Evolutionary conservation across 2,329 filamentous ascomycete species (phyloP), one percentile per base, ranked within the genome.

Genomic region (Fusarium haematococcum): DNA sequence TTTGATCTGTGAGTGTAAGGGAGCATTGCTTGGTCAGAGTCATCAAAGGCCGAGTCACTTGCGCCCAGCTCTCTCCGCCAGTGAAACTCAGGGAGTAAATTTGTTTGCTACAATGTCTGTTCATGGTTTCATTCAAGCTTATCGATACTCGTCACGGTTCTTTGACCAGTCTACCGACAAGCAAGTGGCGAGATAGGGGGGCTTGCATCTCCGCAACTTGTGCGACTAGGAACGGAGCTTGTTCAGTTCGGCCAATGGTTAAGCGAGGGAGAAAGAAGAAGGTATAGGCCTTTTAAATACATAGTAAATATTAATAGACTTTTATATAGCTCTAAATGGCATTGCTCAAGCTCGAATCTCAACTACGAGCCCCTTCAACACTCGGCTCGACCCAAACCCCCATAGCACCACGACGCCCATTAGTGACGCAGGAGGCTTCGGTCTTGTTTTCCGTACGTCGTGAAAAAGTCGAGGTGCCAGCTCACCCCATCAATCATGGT

Each of bases 211-310:
- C 71, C 54, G 52, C 73, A 48, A 73, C 25, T 30, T 68, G 73
- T 75, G 73, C 65, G 52, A 75, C 73, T 71, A 50, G 20, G 50
- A 54, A 35, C 39, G 61, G 63, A 68, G 57, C 48, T 35, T 62
- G 63, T 33, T 57, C 57, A 70, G 27, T 57, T 71, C 32, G 37
- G 61, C 25, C 50, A 30, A 18, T 41, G 57, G 54, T 45, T 35
- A 41, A 32, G 25, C 27, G 30, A 43, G 25, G 35, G 20, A 13
- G 39, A 25, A 57, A 37, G 6, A 27, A 37, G 6, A 57, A 18
- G 23, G 3, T 4, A 25, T 57, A 7, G 23, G 3, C 1, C 27
- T 54, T 52, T 8, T 0, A 8, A 7, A n/a, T 52, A 14, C 4
- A 32, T 32, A 27, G 16, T 30, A 23, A 60, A 10, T 20, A 1